Percentiles rank a stretch among this genome's conserved stretches.
Evolutionary conservation across 148 eudicot species (phyloP).

Genomic region (Vaccinium darrowii): DNA sequence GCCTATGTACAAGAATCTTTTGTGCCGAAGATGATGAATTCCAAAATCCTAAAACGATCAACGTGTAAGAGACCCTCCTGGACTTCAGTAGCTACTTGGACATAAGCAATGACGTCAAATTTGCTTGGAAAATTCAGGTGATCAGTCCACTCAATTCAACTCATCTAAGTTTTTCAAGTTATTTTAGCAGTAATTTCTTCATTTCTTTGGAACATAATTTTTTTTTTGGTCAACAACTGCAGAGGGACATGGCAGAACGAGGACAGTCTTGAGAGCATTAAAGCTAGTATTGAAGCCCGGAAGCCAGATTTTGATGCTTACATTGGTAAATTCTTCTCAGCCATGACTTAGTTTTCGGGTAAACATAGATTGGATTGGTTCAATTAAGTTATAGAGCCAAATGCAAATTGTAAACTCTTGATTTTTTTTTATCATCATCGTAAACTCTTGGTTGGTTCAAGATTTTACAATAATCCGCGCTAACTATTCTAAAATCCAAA

Average conservation of each 20-base stretch:
- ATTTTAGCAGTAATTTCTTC: not conserved
- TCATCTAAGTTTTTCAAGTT: not conserved
- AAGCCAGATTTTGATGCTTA: slow-evolving; percentile 98
- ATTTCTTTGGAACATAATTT: not conserved
- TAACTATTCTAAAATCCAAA: too few relatives aligned
- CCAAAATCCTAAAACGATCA: slow-evolving; percentile 28
- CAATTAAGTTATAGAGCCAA: not conserved
- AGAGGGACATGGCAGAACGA: slow-evolving; percentile 99
- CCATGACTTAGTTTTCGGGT: not conserved
- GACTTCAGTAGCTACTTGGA: slow-evolving; percentile 97
- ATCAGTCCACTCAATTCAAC: not conserved
- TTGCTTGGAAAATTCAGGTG: slow-evolving; percentile 99
- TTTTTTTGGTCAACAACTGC: slow-evolving; percentile 12
- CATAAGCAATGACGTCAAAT: slow-evolving; percentile 92
- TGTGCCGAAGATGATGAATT: not conserved
- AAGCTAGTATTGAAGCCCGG: slow-evolving; percentile 96
- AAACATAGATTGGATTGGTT: not conserved
- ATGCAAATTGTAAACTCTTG: too few relatives aligned
- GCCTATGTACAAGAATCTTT: not conserved
- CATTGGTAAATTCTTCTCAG: slow-evolving; percentile 54
- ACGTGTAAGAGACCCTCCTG: slow-evolving; percentile 83
- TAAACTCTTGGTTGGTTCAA: too few relatives aligned
- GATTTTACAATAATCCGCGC: too few relatives aligned
- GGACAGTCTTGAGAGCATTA: slow-evolving; percentile 99
- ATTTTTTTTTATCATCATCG: too few relatives aligned